Conservation (phyloP, 2,329 filamentous ascomycete species). For the Neurospora sp. region DNA sequence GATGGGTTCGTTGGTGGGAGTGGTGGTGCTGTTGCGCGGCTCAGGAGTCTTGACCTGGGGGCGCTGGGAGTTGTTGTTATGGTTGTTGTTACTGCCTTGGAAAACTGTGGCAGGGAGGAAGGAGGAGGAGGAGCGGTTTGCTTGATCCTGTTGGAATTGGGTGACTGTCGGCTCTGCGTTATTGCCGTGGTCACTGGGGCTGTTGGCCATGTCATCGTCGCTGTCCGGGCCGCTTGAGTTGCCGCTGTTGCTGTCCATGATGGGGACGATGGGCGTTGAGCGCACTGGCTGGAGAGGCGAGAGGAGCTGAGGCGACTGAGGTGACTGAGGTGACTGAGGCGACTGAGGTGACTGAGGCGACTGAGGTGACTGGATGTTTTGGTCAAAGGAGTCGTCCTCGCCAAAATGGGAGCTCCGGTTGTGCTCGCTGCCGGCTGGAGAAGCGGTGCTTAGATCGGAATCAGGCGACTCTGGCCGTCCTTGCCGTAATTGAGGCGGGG, state of each 20-base stretch:
- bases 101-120: background rate
- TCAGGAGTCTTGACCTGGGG: conserved; percentile 19
- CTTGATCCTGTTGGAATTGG: background rate
- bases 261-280: background rate
- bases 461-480: background rate
- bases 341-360: background rate
- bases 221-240: background rate
- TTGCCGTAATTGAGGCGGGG: background rate
- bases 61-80: background rate
- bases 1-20: background rate
- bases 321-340: background rate
- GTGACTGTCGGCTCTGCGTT: background rate
- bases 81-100: background rate
- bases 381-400: background rate
- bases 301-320: background rate
- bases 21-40: conserved; percentile 9
- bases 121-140: background rate
- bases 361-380: background rate
- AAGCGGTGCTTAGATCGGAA: background rate
- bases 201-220: background rate
- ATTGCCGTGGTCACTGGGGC: background rate
- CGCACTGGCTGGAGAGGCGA: background rate
- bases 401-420: background rate
- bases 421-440: background rate
- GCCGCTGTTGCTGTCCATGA: background rate